Evolutionary conservation across 2,329 filamentous ascomycete genomes (phyloP), one percentile per base, ranked within the genome.

Genomic region (Cryoendolithus antarcticus): DNA sequence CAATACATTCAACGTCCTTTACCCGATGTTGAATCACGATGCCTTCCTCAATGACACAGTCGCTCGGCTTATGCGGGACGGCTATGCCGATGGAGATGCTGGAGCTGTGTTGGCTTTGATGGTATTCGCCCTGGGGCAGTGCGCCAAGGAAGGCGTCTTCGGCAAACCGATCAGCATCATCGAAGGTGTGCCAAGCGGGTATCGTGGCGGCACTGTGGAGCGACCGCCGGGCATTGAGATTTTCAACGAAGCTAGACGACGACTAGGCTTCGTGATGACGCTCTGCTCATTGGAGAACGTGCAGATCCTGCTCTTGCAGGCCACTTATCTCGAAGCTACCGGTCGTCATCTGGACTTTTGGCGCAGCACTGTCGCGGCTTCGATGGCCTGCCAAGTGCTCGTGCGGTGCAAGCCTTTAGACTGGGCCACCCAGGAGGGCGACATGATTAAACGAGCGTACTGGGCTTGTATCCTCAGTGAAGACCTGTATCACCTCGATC

Each of bases 161-260:
- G 70, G 69, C 9, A 52, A 57, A 10, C 65, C 72, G 3, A 57
- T 72, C 32, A 59, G 61, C 35, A 41, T 48, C 5, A 47, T 42
- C 13, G 48, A 45, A 32, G 64, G 66, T 8, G 62, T 62, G 1
- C 54, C 63, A 1, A 73, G 72, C 48, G 72, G 72, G 2, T 59
- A 76, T 15, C 66, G 67, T 31, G 73, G 72, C 9, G 71, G 72
- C 1, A 64, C 66, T 2, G 48, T 55, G 2, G 60, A 63, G 9
- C 61, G 60, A 11, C 74, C 74, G 2, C 75, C 75, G 0, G 75
- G 75, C 0, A 52, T 79, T 2, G 63, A 64, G 1, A 64, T 76
- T 29, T 79, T 78, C 56, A 79, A 79, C 45, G 75, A 78, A 54
- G 75, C 74, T 9, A 64, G 75, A 37, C 68, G 66, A 42, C 63